Percentiles rank a stretch among this genome's conserved stretches.
Conservation (phyloP, 495 filamentous ascomycete genomes). For the Penicillium parvum region DNA sequence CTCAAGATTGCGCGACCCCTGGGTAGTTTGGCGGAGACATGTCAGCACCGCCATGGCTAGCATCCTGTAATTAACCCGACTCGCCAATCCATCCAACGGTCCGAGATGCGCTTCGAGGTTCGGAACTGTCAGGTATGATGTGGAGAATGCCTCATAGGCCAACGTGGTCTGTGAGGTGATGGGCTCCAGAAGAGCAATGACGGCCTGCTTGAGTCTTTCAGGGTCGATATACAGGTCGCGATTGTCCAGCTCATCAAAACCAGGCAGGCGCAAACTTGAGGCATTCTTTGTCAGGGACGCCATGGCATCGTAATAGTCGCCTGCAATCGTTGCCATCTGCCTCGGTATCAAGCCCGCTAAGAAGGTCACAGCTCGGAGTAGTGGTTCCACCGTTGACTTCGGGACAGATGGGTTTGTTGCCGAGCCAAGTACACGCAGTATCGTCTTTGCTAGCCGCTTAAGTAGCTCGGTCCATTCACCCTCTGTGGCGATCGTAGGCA, state of each 20-base stretch:
- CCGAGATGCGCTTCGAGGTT: constrained; percentile 39
- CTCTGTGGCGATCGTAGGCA: constrained; percentile 38
- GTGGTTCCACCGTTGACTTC: constrained; percentile 21
- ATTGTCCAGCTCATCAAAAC: background rate
- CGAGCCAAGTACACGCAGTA: constrained; percentile 38
- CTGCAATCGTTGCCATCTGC: constrained; percentile 42
- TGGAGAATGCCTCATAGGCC: constrained; percentile 56
- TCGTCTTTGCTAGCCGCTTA: constrained; percentile 42
- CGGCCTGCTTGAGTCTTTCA: constrained; percentile 27
- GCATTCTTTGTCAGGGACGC: constrained; percentile 34
- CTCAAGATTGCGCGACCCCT: constrained; percentile 14
- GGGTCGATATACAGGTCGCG: background rate
- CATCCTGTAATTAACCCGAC: constrained; percentile 49
- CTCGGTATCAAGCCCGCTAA: constrained; percentile 44
- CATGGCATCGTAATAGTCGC: constrained; percentile 43
- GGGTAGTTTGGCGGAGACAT: constrained; percentile 27
- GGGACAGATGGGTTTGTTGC: constrained; percentile 23
- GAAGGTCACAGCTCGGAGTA: constrained; percentile 37
- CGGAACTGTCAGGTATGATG: constrained; percentile 49
- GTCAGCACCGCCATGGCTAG: constrained; percentile 46
- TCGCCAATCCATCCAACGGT: constrained; percentile 44
- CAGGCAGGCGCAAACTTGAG: constrained; percentile 9
- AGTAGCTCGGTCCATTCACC: constrained; percentile 47
- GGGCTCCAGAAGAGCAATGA: constrained; percentile 46
- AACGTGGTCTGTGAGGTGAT: constrained; percentile 44